A percentile compares a stretch with the other conserved stretches of the same genome.
phyloP scores from a whole-genome alignment of 2,329 filamentous ascomycete species.

The Exserohilum rostratum region DNA sequence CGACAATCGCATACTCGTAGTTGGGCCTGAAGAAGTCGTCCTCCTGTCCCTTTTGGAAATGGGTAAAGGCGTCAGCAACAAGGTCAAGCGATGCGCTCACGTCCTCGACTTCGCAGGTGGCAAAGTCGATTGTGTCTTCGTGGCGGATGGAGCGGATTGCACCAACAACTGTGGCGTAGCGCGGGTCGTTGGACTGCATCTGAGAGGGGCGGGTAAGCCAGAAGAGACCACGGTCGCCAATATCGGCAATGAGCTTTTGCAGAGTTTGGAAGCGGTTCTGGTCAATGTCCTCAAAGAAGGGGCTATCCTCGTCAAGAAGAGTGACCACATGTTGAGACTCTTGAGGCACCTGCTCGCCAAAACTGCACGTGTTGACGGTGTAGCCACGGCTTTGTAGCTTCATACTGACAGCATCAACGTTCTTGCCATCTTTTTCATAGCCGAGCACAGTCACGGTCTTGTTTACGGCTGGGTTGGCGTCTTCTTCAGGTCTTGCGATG shows the following conservation, averaged over 20 bases:
- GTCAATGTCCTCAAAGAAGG: constrained; percentile 36
- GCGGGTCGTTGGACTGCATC: constrained; percentile 33
- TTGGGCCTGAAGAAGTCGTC: constrained; percentile 19
- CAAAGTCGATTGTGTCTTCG: constrained; percentile 36
- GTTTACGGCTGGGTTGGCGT: neutral
- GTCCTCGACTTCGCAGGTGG: constrained; percentile 28
- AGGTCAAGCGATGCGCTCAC: neutral
- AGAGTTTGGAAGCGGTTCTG: neutral
- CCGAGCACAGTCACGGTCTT: neutral
- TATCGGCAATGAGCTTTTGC: constrained; percentile 12
- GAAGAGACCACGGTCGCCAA: constrained; percentile 16
- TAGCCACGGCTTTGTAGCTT: neutral
- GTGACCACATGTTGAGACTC: constrained; percentile 12
- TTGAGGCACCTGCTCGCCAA: neutral
- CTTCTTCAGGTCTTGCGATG: neutral
- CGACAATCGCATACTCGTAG: constrained; percentile 34
- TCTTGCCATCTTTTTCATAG: neutral
- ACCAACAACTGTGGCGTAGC: constrained; percentile 36
- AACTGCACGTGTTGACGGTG: neutral
- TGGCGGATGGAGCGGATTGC: constrained; percentile 35
- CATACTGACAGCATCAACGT: neutral
- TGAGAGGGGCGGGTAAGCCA: constrained; percentile 39
- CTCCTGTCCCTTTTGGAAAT: constrained; percentile 3
- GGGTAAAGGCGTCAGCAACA: constrained; percentile 6
- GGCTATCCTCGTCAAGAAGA: constrained; percentile 23